Evolutionary conservation across 495 filamentous ascomycete species (phyloP), one percentile per base, ranked within the genome.

Genomic region (Tetracladium marchalianum): DNA sequence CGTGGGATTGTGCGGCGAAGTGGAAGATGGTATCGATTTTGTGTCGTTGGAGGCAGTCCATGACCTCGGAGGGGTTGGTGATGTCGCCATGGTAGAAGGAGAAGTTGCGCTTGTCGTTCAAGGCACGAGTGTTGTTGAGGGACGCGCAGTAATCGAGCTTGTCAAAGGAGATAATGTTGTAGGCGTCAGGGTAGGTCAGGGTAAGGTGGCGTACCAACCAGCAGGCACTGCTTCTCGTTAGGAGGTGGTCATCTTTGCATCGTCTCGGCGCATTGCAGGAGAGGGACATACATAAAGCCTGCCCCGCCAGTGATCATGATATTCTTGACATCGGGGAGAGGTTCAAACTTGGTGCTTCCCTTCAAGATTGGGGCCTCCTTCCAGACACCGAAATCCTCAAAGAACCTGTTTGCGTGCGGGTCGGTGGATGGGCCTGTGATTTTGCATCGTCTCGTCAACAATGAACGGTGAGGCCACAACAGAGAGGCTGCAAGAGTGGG

Each of bases 151-250:
- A 81, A 56, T 86, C 82, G 37, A 88, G 68, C 61, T 85, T 87
- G 63, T 88, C 84, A 52, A 86, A 84, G 12, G 79, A 85, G 34
- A 88, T 62, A 47, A 87, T 73, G 46, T 80, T 82, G 68, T 88
- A 88, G 56, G 73, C 68, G 38, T 79, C 55, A 0, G 77, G 70
- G 52, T 87, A 87, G 11, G 75, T 79, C 36, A 81, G 59, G 15
- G 73, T 73, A 46, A 87, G 66, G 60, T 86, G 82, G 37, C 82
- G 77, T 39, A 81, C 78, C 19, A 88, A 65, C 84, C 83, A 86
- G 59, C 77, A 83, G 39, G 80, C 82, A 51, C 75, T 78, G 34
- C 55, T 35, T 22, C 16, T 36, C 12, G 45, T 48, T 31, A 55
- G 42, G 36, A 32, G 11, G 38, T 41, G n/a, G 15, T 22, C 27